Evolutionary conservation across 2,329 filamentous ascomycete species (phyloP).

Genomic region (Xylaria sp.): DNA sequence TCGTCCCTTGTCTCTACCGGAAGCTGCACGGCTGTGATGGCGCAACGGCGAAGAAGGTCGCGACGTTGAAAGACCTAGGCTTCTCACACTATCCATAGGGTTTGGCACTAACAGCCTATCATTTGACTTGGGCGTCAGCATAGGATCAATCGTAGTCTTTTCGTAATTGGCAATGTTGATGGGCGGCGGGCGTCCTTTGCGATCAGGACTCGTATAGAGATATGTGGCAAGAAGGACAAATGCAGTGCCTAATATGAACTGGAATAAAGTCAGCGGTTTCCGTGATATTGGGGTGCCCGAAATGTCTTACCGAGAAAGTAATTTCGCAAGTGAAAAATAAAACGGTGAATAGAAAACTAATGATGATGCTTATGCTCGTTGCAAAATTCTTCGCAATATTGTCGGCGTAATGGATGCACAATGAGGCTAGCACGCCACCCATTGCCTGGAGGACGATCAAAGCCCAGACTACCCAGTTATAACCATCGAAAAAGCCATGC

Average conservation of each 20-base stretch:
- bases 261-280: constrained; percentile 23
- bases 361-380: constrained; percentile 86
- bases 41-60: constrained; percentile 42
- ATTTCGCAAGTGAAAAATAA: constrained; percentile 83
- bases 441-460: constrained; percentile 82
- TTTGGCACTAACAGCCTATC: constrained; percentile 41
- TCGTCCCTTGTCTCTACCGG: constrained; percentile 38
- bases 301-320: constrained; percentile 68
- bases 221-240: constrained; percentile 84
- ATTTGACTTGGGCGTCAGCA: constrained; percentile 39
- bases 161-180: constrained; percentile 77
- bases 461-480: constrained; percentile 89
- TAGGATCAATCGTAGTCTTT: constrained; percentile 67
- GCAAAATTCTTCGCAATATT: constrained; percentile 95
- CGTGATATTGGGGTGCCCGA: neutral
- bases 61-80: constrained; percentile 42
- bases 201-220: constrained; percentile 76
- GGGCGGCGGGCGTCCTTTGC: constrained; percentile 65
- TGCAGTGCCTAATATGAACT: constrained; percentile 83
- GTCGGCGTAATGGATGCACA: constrained; percentile 82
- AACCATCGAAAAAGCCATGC: constrained; percentile 92
- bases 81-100: constrained; percentile 37
- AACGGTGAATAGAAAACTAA: constrained; percentile 85
- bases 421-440: constrained; percentile 82
- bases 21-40: constrained; percentile 37